Base-by-base conservation (phyloP, 768 basidiomycete species). In the Tulasnella calospora region DNA sequence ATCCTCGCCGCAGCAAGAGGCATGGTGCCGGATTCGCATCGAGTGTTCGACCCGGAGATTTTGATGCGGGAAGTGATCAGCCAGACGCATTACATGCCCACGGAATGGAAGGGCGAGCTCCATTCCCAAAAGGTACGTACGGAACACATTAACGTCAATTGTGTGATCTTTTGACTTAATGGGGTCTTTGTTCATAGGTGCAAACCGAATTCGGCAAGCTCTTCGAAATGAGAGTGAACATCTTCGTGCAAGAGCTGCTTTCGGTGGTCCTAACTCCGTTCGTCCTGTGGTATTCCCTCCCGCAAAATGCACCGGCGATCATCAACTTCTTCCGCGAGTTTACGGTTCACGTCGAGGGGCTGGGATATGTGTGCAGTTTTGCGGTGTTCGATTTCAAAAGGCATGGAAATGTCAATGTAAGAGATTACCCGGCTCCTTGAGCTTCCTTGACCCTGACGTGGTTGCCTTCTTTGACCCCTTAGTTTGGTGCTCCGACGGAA, bases 251-350 rank as follows among this genome's bases (percentile, higher is more conserved):
- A 82, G 98, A 99, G 83, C 85, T 99, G 1, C 82, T 94, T 15
- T 97, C 96, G 0, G 97, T 99, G 69, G 87, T 99, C 73, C 86
- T 97, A 57, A 99, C 97, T 2, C 98, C 98, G 0, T 94, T 98
- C 82, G 90, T 99, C 51, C 87, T 99, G 12, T 95, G 94, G 92
- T 92, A 92, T 85, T 94, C 97, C 5, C 88, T 99, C 3, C 97
- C 98, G 0, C 86, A 86, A 1, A 98, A 95, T 83, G 94, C 97
- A 1, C 92, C 94, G 12, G 92, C 92, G 0, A 93, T 99, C 81
- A 89, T 99, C 79, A 98, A 99, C 83, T 99, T 99, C 83, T 99
- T 99, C 89, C 90, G 97, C 41, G 97, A 99, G 84, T 99, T 98
- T 83, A 93, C 95, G 0, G 92, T 99, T 0, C 97, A 99, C 84